Conservation (phyloP, 2,329 filamentous ascomycete species). For the Neocucurbitaria cava region DNA sequence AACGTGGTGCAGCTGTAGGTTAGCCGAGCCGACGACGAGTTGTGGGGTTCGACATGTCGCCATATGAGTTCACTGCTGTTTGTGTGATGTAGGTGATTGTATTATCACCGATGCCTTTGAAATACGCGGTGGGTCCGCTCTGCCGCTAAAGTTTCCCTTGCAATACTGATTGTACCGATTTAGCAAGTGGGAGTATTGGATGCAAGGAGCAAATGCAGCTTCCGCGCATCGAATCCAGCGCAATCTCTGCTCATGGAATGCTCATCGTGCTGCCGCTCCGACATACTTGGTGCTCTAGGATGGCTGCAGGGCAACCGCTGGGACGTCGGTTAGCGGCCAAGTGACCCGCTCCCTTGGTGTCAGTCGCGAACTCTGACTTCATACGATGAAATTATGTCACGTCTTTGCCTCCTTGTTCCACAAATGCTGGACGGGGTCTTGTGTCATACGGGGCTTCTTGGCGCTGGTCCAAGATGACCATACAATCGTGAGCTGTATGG, state of each 20-base stretch:
- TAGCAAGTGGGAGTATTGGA: neutral
- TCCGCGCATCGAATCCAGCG: neutral
- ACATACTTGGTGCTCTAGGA: neutral
- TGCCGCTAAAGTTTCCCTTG: slow-evolving; percentile 8
- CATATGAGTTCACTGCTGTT: neutral
- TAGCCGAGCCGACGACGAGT: slow-evolving; percentile 6
- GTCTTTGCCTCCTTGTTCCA: slow-evolving; percentile 4
- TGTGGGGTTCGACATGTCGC: neutral
- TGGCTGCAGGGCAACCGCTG: slow-evolving; percentile 2
- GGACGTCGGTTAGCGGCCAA: slow-evolving; percentile 1
- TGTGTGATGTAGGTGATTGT: neutral
- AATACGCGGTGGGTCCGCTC: slow-evolving; percentile 9
- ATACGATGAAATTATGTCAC: neutral
- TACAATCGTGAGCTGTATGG: neutral
- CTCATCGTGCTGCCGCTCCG: neutral
- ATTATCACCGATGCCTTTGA: neutral
- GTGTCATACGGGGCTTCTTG: slow-evolving; percentile 18
- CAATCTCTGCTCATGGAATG: neutral
- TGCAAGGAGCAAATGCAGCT: slow-evolving; percentile 6
- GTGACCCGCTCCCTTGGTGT: neutral
- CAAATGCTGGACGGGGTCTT: slow-evolving; percentile 1
- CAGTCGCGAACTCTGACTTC: neutral
- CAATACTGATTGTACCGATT: neutral
- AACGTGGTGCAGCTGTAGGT: slow-evolving; percentile 1
- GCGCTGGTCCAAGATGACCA: neutral